Conservation (phyloP, 208 protist species). For the Phytomonas francai region DNA sequence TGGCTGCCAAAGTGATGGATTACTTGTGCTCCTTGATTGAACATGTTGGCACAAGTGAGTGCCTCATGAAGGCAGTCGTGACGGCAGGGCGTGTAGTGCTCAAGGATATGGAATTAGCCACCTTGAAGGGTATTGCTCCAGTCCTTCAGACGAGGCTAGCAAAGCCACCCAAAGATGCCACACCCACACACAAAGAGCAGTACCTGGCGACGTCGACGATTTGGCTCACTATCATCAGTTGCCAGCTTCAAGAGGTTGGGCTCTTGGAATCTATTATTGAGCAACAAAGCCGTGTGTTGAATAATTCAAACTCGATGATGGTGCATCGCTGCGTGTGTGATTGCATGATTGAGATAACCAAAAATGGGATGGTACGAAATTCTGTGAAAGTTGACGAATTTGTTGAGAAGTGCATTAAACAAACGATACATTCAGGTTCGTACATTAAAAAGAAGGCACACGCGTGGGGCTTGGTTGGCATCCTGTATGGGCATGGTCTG, state of each 20-base stretch:
- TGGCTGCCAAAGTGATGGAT: conserved; percentile 48
- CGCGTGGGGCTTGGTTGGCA: conserved; percentile 78
- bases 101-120: conserved; percentile 33
- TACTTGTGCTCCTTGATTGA: conserved; percentile 72
- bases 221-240: conserved; percentile 86
- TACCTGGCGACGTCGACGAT: conserved; percentile 82
- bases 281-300: conserved; percentile 82
- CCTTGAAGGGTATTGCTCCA: conserved; percentile 48
- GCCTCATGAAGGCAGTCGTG: conserved; percentile 54
- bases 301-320: conserved; percentile 83
- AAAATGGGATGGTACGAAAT: conserved; percentile 51
- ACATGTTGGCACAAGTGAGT: conserved; percentile 44
- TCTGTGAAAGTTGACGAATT: conserved; percentile 82
- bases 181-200: conserved; percentile 69
- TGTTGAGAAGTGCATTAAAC: conserved; percentile 87
- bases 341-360: conserved; percentile 82
- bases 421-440: conserved; percentile 71
- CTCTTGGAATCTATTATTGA: conserved; percentile 82
- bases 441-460: conserved; percentile 92
- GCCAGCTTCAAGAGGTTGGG: conserved; percentile 71
- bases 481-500: conserved; percentile 78
- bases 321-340: conserved; percentile 86
- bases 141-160: conserved; percentile 64
- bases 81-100: conserved; percentile 68
- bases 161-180: conserved; percentile 79